A percentile compares a stretch with the other conserved stretches of the same genome.
Evolutionary conservation across 2,329 filamentous ascomycete genomes (phyloP).

Genomic region (Xylaria sp.): DNA sequence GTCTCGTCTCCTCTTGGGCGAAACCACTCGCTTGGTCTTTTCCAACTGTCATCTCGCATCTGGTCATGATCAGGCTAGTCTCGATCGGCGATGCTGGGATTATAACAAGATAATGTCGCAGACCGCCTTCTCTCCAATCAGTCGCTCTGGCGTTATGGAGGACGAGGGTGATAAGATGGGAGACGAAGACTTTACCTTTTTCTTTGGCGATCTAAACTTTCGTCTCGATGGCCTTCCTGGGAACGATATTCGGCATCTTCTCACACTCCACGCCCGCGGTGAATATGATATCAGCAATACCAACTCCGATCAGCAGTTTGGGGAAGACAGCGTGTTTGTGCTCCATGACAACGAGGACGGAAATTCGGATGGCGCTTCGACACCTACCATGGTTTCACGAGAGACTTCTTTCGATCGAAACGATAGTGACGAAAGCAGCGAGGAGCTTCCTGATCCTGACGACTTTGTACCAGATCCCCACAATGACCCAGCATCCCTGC

Average conservation of each 20-base stretch:
- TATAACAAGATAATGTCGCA: slow-evolving; percentile 79
- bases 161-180: slow-evolving; percentile 78
- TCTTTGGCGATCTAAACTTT: slow-evolving; percentile 97
- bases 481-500: slow-evolving; percentile 84
- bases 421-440: slow-evolving; percentile 48
- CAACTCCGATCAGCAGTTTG: slow-evolving; percentile 52
- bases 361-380: slow-evolving; percentile 50
- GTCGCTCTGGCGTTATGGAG: slow-evolving; percentile 70
- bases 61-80: slow-evolving; percentile 77
- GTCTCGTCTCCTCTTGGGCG: slow-evolving; percentile 83
- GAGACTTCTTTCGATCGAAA: slow-evolving; percentile 48
- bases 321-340: slow-evolving; percentile 63
- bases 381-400: slow-evolving; percentile 48
- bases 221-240: slow-evolving; percentile 87
- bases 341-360: slow-evolving; percentile 61
- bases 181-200: slow-evolving; percentile 93
- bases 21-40: slow-evolving; percentile 89
- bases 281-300: slow-evolving; percentile 72
- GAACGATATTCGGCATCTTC: slow-evolving; percentile 85
- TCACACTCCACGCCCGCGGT: slow-evolving; percentile 83
- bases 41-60: slow-evolving; percentile 92
- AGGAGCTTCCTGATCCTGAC: slow-evolving; percentile 68
- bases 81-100: slow-evolving; percentile 93
- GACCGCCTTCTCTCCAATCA: slow-evolving; percentile 80
- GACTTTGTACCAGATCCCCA: slow-evolving; percentile 74